Evolutionary conservation across 2,329 filamentous ascomycete species (phyloP).

Genomic region (Massarina eburnea): DNA sequence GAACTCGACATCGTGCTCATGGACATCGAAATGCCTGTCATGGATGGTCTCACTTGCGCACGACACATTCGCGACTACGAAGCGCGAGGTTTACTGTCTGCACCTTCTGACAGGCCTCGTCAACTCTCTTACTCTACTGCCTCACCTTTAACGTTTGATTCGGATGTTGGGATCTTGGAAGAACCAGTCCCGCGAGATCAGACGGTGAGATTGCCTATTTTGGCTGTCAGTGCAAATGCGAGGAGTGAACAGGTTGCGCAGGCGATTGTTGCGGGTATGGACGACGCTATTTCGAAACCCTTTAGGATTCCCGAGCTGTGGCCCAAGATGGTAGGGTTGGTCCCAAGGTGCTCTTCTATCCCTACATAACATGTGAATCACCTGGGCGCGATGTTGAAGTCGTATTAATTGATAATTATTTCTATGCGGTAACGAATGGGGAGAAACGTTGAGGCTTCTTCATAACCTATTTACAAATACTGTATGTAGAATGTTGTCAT

Average conservation of each 20-base stretch:
- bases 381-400: too few species aligned
- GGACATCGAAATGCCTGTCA: constrained; percentile 40
- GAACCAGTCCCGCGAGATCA: not conserved
- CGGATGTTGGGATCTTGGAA: not conserved
- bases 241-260: constrained; percentile 34
- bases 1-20: constrained; percentile 30
- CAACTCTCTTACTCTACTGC: constrained; percentile 3
- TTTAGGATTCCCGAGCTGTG: constrained; percentile 11
- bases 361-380: too few species aligned
- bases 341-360: constrained; percentile 2
- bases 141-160: not conserved
- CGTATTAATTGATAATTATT: too few species aligned
- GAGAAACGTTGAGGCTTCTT: too few species aligned
- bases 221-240: constrained; percentile 41
- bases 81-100: constrained; percentile 18
- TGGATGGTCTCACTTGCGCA: constrained; percentile 37
- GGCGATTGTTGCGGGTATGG: constrained; percentile 35
- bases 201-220: constrained; percentile 23
- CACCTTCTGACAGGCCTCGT: not conserved
- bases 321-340: constrained; percentile 8
- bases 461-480: not conserved
- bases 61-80: constrained; percentile 31
- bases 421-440: too few species aligned
- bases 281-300: constrained; percentile 27
- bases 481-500: not conserved